Evolutionary conservation across 2,329 filamentous ascomycete species (phyloP).

Genomic region (Colletotrichum sp.): DNA sequence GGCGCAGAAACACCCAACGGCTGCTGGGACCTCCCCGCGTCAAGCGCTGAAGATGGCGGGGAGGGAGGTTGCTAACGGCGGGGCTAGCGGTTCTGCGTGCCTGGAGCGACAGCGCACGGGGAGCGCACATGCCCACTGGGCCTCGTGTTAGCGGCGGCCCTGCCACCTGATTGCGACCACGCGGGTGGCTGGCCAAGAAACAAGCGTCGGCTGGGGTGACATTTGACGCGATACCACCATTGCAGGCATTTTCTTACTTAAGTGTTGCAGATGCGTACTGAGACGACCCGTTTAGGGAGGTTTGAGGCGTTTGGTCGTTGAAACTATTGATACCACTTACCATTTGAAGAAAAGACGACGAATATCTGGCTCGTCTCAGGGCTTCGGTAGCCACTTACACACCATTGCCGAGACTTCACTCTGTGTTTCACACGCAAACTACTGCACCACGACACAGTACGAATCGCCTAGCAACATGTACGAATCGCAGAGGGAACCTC

Average conservation of each 20-base stretch:
- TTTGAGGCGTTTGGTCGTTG: neutral
- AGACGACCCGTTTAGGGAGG: neutral
- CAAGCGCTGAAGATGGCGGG: conserved; percentile 12
- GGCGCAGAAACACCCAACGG: neutral
- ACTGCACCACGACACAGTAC: neutral
- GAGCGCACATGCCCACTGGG: neutral
- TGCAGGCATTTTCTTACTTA: conserved; percentile 5
- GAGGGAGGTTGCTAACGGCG: neutral
- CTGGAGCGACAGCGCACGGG: conserved; percentile 11
- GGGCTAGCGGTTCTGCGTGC: neutral
- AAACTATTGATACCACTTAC: neutral
- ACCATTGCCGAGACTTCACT: neutral
- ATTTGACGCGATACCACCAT: neutral
- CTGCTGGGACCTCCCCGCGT: conserved; percentile 8
- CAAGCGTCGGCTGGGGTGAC: neutral
- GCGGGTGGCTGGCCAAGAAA: conserved; percentile 5
- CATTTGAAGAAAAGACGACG: neutral
- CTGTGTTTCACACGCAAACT: neutral
- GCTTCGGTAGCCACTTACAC: neutral
- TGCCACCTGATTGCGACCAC: neutral
- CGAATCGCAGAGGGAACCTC: conserved; percentile 1
- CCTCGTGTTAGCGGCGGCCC: conserved; percentile 9
- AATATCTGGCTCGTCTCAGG: neutral
- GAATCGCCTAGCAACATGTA: neutral
- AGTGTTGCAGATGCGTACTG: neutral